Evolutionary conservation across 2,329 filamentous ascomycete species (phyloP), one percentile per base, ranked within the genome.

Genomic region (Grosmannia huntii): DNA sequence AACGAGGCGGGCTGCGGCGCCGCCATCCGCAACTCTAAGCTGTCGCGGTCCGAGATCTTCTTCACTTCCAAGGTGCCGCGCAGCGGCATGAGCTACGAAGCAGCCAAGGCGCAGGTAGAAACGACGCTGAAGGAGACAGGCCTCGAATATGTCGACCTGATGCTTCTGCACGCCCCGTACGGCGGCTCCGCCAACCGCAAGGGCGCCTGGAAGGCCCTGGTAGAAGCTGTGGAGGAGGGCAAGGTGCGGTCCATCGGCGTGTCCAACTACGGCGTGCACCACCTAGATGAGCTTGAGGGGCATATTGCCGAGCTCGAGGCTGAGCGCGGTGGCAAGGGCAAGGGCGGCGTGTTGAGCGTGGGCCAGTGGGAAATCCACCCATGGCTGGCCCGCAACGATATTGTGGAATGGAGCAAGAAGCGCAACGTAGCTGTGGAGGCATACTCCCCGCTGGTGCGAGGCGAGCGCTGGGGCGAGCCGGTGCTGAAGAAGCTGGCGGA

Each of bases 331-430:
- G 82, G 81, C 1, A 72, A 75, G 59, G 85, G 84, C 11, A 84
- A 82, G 63, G 84, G 82, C 51, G 89, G 89, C 27, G 75, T 89
- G 48, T 79, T 96, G 66, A 87, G 85, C 61, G 87, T 96, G 44
- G 90, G 89, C 48, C 91, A 96, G 72, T 90, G 87, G 71, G 91
- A 96, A 72, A 74, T 96, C 12, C 91, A 96, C 71, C 91, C 91
- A 0, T 96, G 90, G 90, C 82, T 90, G 49, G 78, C 84, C 10
- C 78, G 90, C n/a, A 74, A 77, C 25, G 90, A 96, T 66, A 89
- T 96, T 61, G 83, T 85, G 10, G 74, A 81, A 53, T 96, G 90
- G 90, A 87, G 87, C 65, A 70, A 76, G 62, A 76, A 84, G 69
- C 76, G 82, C 21, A 76, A 77, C 60, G 74, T 88, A 23, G 78